Base-by-base conservation (phyloP, 2,329 filamentous ascomycete genomes). In the Fusarium beomiforme region DNA sequence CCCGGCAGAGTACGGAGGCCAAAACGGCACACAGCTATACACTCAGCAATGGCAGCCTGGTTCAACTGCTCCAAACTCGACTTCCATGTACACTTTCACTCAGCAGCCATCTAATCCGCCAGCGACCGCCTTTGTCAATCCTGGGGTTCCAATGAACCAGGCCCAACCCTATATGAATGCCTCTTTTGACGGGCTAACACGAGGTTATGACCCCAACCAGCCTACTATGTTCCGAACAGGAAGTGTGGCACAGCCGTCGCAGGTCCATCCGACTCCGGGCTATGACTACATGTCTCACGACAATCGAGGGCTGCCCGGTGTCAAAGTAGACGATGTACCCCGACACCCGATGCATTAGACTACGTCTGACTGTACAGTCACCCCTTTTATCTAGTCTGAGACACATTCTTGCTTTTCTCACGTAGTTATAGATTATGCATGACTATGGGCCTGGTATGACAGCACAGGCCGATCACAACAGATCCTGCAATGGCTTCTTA, bases 51-150 rank as follows among this genome's bases (percentile, higher is more conserved):
- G 85, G 86, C 84, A 83, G 67, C 78, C 83, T 24, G 77, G 77
- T 17, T 84, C 85, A 6, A 79, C 81, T 2, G 79, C 82, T 0
- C 78, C 85, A 0, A 81, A 76, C 37, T 81, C 81, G 5, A 76
- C 84, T 1, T 70, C 84, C 1, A 77, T 87, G 67, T 88, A 88
- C 69, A 75, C 84, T 2, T 87, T 85, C 55, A 79, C 82, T 17
- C 75, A 81, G 10, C 82, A 85, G 56, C 81, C 81, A 24, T 67
- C 78, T 8, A 75, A 77, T 14, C 55, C 78, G 17, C 69, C 79
- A 34, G 71, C 77, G 34, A 59, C 78, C 3, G 70, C 79, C 2
- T 82, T 80, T 64, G 76, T 79, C 23, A 75, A 71, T 36, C 74
- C 78, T 3, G 56, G 67, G 2, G 80, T 83, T 13, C 69, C 78